Evolutionary conservation across 352 stramenopile genomes (phyloP), one percentile per base, ranked within the genome.

Genomic region (Phytophthora rubi): DNA sequence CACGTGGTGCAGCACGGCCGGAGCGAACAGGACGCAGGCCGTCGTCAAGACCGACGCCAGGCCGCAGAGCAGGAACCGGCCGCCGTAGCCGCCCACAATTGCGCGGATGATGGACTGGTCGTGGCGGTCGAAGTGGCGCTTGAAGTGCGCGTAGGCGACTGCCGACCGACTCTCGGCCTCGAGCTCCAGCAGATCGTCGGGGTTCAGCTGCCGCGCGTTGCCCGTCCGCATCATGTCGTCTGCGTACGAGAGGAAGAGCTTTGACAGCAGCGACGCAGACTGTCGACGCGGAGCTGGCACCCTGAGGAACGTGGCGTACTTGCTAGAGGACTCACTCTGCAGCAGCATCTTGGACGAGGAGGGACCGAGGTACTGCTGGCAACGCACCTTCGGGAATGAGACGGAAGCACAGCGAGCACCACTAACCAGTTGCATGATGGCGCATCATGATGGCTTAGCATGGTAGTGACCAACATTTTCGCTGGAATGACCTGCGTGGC

Each of bases 1-100:
- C 56, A 86, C 76, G 57, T 78, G 66, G 39, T 77, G 71, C 26
- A 87, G 66, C 64, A 87, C 79, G 1, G 62, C 59, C 0, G 79
- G 79, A 4, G 76, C 68, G 32, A 83, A 79, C 4, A 87, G 51
- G 15, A 60, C 63, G 39, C 73, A 82, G 0, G 51, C 63, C 5
- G 70, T 68, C 5, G 58, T 69, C 28, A 87, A 69, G 2, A 32
- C 44, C 23, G 30, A 62, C 21, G 44, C 62, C 3, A 62, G n/a
- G 10, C 62, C 53, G 39, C 53, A 58, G 6, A 69, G 42, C 53
- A 69, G 30, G 52, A 82, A 68, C n/a, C 23, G 47, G 10, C 21
- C 2, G 10, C 72, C 73, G 64, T 84, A 83, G 21, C 62, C 35
- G 9, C 51, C n/a, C 8, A 71, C 16, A 6, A 77, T 71, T 13